Evolutionary conservation across 805 yeast genomes (phyloP), one percentile per base, ranked within the genome.

Genomic region (Kazachstania africana): DNA sequence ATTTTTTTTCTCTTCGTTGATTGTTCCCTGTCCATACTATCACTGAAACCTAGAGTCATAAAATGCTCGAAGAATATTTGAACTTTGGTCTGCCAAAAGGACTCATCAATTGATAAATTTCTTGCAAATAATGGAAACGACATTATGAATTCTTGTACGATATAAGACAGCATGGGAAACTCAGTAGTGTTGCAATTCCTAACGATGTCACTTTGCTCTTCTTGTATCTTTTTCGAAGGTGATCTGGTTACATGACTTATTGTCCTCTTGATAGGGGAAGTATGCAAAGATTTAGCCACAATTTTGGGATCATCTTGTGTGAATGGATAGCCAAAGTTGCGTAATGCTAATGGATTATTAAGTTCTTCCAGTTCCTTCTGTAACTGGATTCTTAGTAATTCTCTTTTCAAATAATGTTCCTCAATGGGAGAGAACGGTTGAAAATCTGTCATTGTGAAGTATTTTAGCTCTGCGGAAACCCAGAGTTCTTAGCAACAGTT

Each of bases 351-450:
- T 20, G 74, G 70, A 36, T 74, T 72, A 37, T 75, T 68, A 25
- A 85, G 55, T 15, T 52, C 53, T 18, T 62, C 68, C 26, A 84
- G 61, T 52, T 88, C 98, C 4, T 63, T 48, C 9, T 66, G 63
- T 20, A 85, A 57, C 47, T 80, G 70, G 9, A 68, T 61, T 38
- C 71, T 68, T 17, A 88, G 59, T 12, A 88, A 63, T 55, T 82
- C 87, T 45, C 93, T 74, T 55, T 88, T 88, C 33, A 91, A 65
- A 53, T 79, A 81, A 48, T 88, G 96, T 55, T 84, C 94, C 51
- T 87, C 83, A 0, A 70, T 63, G 3, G 87, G 72, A 10, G 72
- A 56, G 28, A 78, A 33, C 16, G 15, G 27, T 5, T 17, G 10
- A 19, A 19, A 19, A 19, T 8, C 10, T 8, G 10, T 19, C 8